Evolutionary conservation across 2,329 filamentous ascomycete species (phyloP).

Genomic region (Ceratocystis huliohia): DNA sequence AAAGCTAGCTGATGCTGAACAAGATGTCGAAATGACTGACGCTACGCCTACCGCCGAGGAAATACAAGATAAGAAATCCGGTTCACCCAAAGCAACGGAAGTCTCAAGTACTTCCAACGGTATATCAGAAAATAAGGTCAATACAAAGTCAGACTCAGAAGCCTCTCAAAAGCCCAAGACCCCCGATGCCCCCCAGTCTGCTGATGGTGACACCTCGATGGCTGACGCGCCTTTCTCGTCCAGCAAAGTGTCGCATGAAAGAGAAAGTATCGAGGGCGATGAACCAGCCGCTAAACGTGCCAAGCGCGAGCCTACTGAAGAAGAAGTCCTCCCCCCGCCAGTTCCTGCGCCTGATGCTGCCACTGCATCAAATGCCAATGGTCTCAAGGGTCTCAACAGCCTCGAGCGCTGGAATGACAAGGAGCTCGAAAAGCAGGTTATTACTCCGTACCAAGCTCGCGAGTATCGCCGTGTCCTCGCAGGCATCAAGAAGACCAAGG

Average conservation of each 20-base stretch:
- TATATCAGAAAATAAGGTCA: not conserved
- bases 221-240: conserved; percentile 36
- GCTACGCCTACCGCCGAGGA: not conserved
- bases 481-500: conserved; percentile 75
- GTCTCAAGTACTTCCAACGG: not conserved
- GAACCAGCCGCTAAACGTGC: conserved; percentile 68
- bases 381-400: conserved; percentile 26
- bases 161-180: conserved; percentile 6
- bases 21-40: conserved; percentile 10
- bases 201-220: conserved; percentile 24
- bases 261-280: conserved; percentile 57
- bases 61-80: not conserved
- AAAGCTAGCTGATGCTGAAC: not conserved
- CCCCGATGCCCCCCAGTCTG: conserved; percentile 22
- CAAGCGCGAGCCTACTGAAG: conserved; percentile 50
- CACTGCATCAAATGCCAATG: conserved; percentile 20
- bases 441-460: conserved; percentile 48
- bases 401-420: conserved; percentile 33
- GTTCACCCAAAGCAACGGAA: not conserved
- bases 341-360: conserved; percentile 23
- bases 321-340: conserved; percentile 28
- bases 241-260: conserved; percentile 56
- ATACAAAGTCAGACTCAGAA: not conserved
- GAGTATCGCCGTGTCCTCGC: conserved; percentile 54
- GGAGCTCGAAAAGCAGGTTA: conserved; percentile 34